Conservation (phyloP, 257 asterid genomes). For the Rauvolfia tetraphylla region DNA sequence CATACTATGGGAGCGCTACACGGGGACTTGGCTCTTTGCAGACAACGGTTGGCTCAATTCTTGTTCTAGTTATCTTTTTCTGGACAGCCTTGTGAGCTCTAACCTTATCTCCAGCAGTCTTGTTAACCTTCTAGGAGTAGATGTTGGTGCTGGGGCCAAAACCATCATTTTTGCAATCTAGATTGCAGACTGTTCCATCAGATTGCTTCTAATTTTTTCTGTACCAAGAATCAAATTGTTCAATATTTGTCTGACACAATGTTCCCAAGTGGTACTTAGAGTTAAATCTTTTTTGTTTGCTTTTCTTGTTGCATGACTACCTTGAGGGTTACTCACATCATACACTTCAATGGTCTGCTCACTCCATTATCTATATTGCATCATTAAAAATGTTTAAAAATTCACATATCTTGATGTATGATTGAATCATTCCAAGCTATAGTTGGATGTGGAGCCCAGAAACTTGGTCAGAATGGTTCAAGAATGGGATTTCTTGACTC, state of each 20-base stretch:
- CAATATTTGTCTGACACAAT: neutral
- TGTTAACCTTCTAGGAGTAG: slow-evolving; percentile 16
- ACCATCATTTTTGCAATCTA: slow-evolving; percentile 6
- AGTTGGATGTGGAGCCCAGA: no score
- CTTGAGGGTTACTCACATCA: no score
- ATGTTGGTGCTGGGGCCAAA: neutral
- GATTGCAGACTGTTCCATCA: neutral
- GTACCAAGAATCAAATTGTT: neutral
- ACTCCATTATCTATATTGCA: no score
- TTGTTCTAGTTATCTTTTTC: slow-evolving; percentile 29
- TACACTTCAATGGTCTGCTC: no score
- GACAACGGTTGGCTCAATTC: slow-evolving; percentile 25
- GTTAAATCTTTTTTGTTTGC: neutral
- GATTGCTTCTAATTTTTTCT: neutral
- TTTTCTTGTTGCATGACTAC: neutral
- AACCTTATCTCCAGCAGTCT: slow-evolving; percentile 8
- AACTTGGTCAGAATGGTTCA: no score
- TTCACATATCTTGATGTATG: no score
- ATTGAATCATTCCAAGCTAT: no score
- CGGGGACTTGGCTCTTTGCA: slow-evolving; percentile 16
- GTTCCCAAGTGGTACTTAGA: neutral
- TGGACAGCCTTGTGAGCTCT: slow-evolving; percentile 39
- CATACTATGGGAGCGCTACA: slow-evolving; percentile 46
- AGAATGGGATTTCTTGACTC: no score
- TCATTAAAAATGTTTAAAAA: no score